Evolutionary conservation across 176 grass and related monocot genomes (phyloP).

Genomic region (Saccharum spontaneum): DNA sequence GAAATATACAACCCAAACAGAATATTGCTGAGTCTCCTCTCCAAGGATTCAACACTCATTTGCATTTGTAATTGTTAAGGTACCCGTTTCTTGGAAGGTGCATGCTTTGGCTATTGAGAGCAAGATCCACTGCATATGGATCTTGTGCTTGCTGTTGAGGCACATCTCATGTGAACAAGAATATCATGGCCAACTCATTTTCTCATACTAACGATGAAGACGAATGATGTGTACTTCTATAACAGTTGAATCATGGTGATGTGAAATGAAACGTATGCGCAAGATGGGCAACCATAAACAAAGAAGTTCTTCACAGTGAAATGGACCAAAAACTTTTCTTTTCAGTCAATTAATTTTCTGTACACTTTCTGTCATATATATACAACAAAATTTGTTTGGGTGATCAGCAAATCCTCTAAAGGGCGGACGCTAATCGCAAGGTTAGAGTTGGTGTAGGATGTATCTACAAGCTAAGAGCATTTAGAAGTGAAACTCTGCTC

Average conservation of each 20-base stretch:
- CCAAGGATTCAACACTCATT: not conserved
- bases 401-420: not conserved
- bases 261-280: not conserved
- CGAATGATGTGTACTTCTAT: not conserved
- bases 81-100: too few relatives aligned
- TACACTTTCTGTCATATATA: not conserved
- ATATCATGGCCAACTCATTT: not conserved
- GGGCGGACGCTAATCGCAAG: not conserved
- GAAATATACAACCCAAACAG: not conserved
- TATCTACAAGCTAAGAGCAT: constrained; percentile 38
- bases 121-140: not conserved
- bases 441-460: not conserved
- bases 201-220: not conserved
- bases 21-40: not conserved
- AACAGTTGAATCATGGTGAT: not conserved
- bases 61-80: not conserved
- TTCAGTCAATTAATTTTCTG: not conserved
- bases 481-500: constrained; percentile 35
- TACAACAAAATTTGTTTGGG: constrained; percentile 5
- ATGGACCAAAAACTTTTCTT: not conserved
- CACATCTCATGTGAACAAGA: not conserved
- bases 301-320: not conserved
- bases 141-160: not conserved
- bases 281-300: not conserved
- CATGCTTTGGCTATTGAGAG: not conserved